Evolutionary conservation across 768 basidiomycete genomes (phyloP).

Genomic region (Cubamyces sp.): DNA sequence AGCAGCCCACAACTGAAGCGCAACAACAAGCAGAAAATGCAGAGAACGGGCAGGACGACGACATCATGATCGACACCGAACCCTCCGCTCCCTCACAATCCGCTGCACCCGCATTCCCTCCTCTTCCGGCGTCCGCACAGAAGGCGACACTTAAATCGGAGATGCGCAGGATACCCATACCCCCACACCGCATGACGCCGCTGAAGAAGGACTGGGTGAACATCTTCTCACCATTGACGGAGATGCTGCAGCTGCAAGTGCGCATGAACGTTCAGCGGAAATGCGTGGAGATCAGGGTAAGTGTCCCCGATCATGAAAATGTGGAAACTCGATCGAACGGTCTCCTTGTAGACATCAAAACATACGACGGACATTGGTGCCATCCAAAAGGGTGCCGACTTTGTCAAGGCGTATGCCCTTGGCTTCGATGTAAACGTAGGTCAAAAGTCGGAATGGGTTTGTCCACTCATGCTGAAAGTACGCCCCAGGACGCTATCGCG

Average conservation of each 20-base stretch:
- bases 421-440: slow-evolving; percentile 95
- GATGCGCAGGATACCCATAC: slow-evolving; percentile 86
- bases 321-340: not conserved
- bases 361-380: slow-evolving; percentile 93
- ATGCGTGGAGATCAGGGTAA: slow-evolving; percentile 90
- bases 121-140: slow-evolving; percentile 62
- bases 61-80: slow-evolving; percentile 62
- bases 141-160: slow-evolving; percentile 74
- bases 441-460: not conserved
- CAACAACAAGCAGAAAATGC: slow-evolving; percentile 9
- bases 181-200: slow-evolving; percentile 97
- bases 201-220: slow-evolving; percentile 96
- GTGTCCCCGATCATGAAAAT: slow-evolving; percentile 32
- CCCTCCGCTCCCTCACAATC: slow-evolving; percentile 49
- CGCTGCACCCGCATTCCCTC: slow-evolving; percentile 69
- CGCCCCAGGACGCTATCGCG: slow-evolving; percentile 87
- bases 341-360: slow-evolving; percentile 75
- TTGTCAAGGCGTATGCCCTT: slow-evolving; percentile 90
- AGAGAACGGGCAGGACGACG: slow-evolving; percentile 53
- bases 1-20: not conserved
- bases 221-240: slow-evolving; percentile 93
- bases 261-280: slow-evolving; percentile 93
- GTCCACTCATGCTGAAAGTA: slow-evolving; percentile 4
- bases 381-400: slow-evolving; percentile 96
- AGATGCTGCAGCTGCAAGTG: slow-evolving; percentile 93